phyloP scores from a whole-genome alignment of 805 yeast genomes.

The Candida anglica region DNA sequence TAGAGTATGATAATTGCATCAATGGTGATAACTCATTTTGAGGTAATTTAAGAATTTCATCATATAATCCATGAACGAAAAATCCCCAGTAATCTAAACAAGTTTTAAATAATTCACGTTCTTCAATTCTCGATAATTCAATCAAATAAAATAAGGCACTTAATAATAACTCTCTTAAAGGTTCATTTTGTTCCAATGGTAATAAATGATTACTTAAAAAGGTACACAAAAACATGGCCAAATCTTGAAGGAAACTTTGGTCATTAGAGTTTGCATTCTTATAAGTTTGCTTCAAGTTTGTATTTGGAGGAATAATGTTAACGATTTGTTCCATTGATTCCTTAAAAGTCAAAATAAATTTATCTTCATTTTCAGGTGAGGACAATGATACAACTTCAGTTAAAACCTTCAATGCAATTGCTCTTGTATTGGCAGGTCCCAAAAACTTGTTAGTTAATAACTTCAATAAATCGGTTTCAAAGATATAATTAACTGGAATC shows the following conservation, averaged over 20 bases:
- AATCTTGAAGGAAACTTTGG: conserved; percentile 91
- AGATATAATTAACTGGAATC: conserved; percentile 89
- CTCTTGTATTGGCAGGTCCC: conserved; percentile 73
- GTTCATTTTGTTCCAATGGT: conserved; percentile 58
- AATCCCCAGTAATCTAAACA: conserved; percentile 93
- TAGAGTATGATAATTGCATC: conserved; percentile 56
- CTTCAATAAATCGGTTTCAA: conserved; percentile 77
- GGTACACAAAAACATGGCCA: conserved; percentile 88
- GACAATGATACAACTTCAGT: conserved; percentile 81
- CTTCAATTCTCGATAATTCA: conserved; percentile 85
- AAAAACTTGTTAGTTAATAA: conserved; percentile 74
- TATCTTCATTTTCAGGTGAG: conserved; percentile 45
- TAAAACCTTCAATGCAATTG: conserved; percentile 83
- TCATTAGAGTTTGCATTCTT: conserved; percentile 72
- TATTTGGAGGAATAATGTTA: conserved; percentile 64
- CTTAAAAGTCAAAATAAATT: conserved; percentile 67
- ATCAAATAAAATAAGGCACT: conserved; percentile 78
- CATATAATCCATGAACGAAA: conserved; percentile 76
- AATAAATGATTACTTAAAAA: conserved; percentile 71
- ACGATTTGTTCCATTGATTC: conserved; percentile 68
- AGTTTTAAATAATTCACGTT: conserved; percentile 92
- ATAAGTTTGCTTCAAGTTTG: conserved; percentile 72
- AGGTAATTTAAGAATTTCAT: conserved; percentile 82
- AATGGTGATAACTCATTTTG: conserved; percentile 68
- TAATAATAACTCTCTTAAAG: conserved; percentile 54